Evolutionary conservation across 768 basidiomycete genomes (phyloP), one percentile per base, ranked within the genome.

Genomic region (Trichaptum fuscoviolaceum): DNA sequence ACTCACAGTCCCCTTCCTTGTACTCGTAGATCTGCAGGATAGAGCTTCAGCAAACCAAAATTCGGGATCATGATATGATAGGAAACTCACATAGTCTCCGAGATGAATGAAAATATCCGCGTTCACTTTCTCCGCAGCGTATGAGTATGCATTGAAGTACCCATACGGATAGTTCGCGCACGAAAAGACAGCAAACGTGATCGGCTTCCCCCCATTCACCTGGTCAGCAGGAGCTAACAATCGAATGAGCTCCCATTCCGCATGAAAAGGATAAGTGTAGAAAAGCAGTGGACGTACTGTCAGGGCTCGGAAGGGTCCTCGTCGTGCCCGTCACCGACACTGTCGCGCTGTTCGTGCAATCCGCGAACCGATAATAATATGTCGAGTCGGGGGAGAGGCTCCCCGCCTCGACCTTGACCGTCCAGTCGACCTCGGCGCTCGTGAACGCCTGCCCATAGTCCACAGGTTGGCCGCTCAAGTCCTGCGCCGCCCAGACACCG

Each of bases 401-500:
- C 0, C 26, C 65, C 4, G 74, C 73, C 64, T 75, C 74, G 59
- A 75, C 72, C 66, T 75, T 74, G 68, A 72, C 70, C 9, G 73
- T 71, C 63, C 67, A 74, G 63, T 71, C 72, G 63, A 76, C 71
- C 35, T 76, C 74, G 2, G 57, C 57, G 62, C 24, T 30, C 34
- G 60, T 42, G 30, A 64, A 60, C 26, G 61, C 65, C 27, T 61
- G 15, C 5, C 60, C 42, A 2, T 12, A 3, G 42, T 52, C 42
- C 3, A 52, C 42, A 3, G 42, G 42, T 20, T 70, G 68, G 1
- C 79, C 79, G 12, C 76, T 69, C 52, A 82, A 71, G 58, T 73
- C 72, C 5, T 75, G 63, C 34, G 77, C 77, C 30, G 76, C 73
- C 58, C 77, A 80, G 42, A 86, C 76, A 69, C 79, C 79, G 77